These are phyloP conservation scores for Gossypium herbaceum DNA, from an alignment of 345 rosid species.

Conservation along the genomic window DNA sequence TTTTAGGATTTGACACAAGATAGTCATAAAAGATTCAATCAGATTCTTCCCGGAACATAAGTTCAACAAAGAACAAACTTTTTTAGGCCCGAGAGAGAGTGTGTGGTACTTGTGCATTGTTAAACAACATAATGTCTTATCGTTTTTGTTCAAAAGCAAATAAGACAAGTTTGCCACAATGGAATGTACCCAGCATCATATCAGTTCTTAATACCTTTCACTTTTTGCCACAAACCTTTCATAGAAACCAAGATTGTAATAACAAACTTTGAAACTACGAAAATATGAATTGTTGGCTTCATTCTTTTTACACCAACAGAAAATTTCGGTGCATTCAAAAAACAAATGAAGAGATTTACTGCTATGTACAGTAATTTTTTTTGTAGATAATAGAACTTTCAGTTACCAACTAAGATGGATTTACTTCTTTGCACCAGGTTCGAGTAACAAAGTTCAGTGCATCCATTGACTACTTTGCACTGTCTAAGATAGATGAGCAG, in stretches of 20 bases:
- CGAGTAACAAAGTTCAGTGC: not conserved
- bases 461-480: not conserved
- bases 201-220: not conserved
- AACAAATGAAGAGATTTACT: not conserved
- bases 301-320: not conserved
- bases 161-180: not conserved
- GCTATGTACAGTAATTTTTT: not conserved
- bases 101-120: not conserved
- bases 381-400: not conserved
- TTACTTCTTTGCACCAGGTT: not conserved
- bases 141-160: not conserved
- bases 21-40: not conserved
- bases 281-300: not conserved
- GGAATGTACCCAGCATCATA: too few species aligned
- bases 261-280: not conserved
- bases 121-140: not conserved
- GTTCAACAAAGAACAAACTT: not conserved
- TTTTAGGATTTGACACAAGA: slow-evolving; percentile 16
- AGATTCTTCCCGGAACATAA: not conserved
- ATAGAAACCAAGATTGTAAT: not conserved
- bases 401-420: not conserved
- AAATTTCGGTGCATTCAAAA: not conserved
- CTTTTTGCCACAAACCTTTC: not conserved
- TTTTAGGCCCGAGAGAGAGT: not conserved
- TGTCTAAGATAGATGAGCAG: not conserved